Percentiles rank a stretch among this genome's conserved stretches.
These are phyloP conservation scores for Russula sp. DNA, from an alignment of 768 basidiomycete species.

Conservation along the genomic window DNA sequence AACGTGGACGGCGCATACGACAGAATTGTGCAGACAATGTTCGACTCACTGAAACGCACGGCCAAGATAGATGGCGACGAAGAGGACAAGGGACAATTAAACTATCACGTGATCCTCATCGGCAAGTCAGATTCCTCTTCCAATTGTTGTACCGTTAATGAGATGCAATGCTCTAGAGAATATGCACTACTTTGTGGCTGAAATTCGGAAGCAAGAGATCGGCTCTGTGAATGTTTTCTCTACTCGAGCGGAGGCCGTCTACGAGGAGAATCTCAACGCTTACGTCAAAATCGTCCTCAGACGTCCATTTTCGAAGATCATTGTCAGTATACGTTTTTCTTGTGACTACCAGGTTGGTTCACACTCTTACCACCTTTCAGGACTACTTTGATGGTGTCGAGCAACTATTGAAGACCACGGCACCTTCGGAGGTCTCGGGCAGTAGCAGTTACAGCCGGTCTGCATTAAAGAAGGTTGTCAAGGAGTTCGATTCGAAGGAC, in stretches of 20 bases:
- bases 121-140: constrained; percentile 46
- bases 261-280: constrained; percentile 81
- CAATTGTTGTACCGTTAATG: neutral
- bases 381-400: constrained; percentile 95
- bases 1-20: constrained; percentile 83
- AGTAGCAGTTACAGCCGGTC: constrained; percentile 72
- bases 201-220: constrained; percentile 66
- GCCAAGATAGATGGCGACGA: constrained; percentile 91
- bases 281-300: constrained; percentile 87
- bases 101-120: constrained; percentile 92
- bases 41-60: constrained; percentile 90
- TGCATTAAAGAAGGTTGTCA: constrained; percentile 75
- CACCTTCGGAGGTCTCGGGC: constrained; percentile 67
- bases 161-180: constrained; percentile 55
- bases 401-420: constrained; percentile 73
- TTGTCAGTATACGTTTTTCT: constrained; percentile 35
- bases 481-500: constrained; percentile 85
- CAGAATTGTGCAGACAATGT: constrained; percentile 83
- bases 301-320: constrained; percentile 78
- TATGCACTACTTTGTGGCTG: constrained; percentile 90
- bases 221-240: constrained; percentile 57
- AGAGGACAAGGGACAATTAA: constrained; percentile 95
- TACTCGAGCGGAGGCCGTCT: constrained; percentile 71
- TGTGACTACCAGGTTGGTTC: neutral
- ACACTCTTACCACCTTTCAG: constrained; percentile 36